phyloP scores from a whole-genome alignment of 352 stramenopile genomes.

The Phytophthora sansomeana region DNA sequence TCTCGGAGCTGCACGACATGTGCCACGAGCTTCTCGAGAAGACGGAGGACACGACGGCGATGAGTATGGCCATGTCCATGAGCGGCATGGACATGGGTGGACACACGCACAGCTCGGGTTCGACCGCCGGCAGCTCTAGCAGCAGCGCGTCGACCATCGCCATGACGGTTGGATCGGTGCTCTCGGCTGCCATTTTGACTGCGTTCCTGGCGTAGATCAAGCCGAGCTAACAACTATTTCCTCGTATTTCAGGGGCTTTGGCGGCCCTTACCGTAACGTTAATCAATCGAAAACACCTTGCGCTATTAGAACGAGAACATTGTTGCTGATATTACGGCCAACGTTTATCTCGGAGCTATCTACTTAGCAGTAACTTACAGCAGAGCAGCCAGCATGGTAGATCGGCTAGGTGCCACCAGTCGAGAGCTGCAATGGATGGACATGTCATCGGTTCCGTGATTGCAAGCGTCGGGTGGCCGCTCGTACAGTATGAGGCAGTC shows the following conservation, averaged over 20 bases:
- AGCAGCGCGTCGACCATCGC: slow-evolving; percentile 21
- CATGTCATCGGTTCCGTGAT: too few species aligned
- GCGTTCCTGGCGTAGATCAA: slow-evolving; percentile 28
- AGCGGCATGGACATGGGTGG: slow-evolving; percentile 38
- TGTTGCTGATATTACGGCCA: slow-evolving; percentile 9
- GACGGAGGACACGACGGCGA: slow-evolving; percentile 4
- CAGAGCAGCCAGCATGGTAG: slow-evolving; percentile 16
- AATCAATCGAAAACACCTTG: slow-evolving; percentile 14
- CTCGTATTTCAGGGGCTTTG: background rate
- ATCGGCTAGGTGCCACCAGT: too few species aligned
- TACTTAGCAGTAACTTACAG: slow-evolving; percentile 7
- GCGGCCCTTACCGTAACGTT: background rate
- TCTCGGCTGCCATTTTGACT: slow-evolving; percentile 22
- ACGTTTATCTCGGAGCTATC: background rate
- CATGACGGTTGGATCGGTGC: slow-evolving; percentile 22
- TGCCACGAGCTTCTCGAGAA: slow-evolving; percentile 51
- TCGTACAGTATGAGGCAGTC: slow-evolving; percentile 56
- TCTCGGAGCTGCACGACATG: slow-evolving; percentile 54
- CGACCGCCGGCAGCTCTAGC: slow-evolving; percentile 3
- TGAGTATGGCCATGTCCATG: slow-evolving; percentile 19
- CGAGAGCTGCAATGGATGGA: too few species aligned
- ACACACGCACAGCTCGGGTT: slow-evolving; percentile 14
- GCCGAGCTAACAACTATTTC: background rate
- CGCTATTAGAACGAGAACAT: slow-evolving; percentile 1
- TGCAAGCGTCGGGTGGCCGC: too few species aligned